These are phyloP conservation scores for Lepiota venenata DNA, from an alignment of 768 basidiomycete species.

Conservation along the genomic window DNA sequence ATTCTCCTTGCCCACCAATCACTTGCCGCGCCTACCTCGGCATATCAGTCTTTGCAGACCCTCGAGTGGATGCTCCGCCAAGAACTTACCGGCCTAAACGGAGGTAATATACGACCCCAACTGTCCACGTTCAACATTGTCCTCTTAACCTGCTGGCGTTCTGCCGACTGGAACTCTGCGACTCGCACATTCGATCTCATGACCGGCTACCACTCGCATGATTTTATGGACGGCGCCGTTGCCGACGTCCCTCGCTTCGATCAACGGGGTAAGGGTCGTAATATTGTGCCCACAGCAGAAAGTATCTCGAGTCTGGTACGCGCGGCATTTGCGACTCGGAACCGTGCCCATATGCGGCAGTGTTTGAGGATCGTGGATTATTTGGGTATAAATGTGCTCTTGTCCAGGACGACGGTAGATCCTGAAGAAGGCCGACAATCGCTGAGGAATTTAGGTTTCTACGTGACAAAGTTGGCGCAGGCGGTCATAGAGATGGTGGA, in stretches of 20 bases:
- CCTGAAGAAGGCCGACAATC: conserved; percentile 27
- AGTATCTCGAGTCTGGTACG: conserved; percentile 55
- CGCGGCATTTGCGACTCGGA: conserved; percentile 51
- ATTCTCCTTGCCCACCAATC: conserved; percentile 54
- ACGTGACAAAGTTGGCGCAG: conserved; percentile 45
- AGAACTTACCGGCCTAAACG: conserved; percentile 41
- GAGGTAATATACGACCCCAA: conserved; percentile 44
- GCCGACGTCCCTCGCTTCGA: conserved; percentile 34
- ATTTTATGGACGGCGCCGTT: conserved; percentile 49
- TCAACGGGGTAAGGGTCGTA: conserved; percentile 39
- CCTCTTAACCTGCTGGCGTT: conserved; percentile 60
- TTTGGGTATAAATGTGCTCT: conserved; percentile 37
- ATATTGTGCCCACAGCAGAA: conserved; percentile 46
- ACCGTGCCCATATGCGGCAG: conserved; percentile 52
- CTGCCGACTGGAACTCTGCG: conserved; percentile 59
- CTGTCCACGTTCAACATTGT: conserved; percentile 57
- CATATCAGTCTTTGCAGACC: conserved; percentile 49
- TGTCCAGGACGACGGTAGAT: conserved; percentile 20
- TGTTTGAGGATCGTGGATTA: conserved; percentile 55
- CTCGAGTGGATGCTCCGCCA: conserved; percentile 70
- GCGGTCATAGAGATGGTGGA: conserved; percentile 40
- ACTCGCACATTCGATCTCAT: conserved; percentile 62
- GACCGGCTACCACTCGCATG: conserved; percentile 59
- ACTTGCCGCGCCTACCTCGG: conserved; percentile 33
- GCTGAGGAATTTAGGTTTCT: conserved; percentile 35